Evolutionary conservation across 257 asterid species (phyloP).

Genomic region (Handroanthus guayacan): DNA sequence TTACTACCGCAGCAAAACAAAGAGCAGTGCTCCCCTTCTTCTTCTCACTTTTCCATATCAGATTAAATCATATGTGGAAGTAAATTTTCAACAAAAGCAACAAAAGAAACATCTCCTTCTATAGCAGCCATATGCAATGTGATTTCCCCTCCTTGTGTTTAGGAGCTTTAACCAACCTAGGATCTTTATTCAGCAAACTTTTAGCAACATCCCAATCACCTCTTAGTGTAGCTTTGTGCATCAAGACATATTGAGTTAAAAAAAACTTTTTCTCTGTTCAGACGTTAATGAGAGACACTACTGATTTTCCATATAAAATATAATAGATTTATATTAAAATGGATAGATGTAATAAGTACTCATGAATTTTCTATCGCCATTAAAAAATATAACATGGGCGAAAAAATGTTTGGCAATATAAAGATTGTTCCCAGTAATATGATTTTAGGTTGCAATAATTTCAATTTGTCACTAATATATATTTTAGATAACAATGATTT

Average conservation of each 20-base stretch:
- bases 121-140: constrained; percentile 30
- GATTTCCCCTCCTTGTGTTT: constrained; percentile 44
- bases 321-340: neutral
- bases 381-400: too few species aligned
- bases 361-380: too few species aligned
- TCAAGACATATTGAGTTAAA: constrained; percentile 8
- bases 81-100: constrained; percentile 17
- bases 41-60: constrained; percentile 32
- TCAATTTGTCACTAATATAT: too few species aligned
- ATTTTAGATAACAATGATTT: too few species aligned
- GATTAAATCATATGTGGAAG: neutral
- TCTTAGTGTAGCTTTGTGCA: constrained; percentile 40
- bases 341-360: neutral
- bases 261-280: constrained; percentile 22
- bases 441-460: too few species aligned
- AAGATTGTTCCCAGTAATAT: too few species aligned
- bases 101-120: constrained; percentile 27
- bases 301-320: neutral
- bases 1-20: constrained; percentile 48
- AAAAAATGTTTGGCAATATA: too few species aligned
- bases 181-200: neutral
- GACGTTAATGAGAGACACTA: neutral
- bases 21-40: constrained; percentile 43
- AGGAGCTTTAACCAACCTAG: neutral
- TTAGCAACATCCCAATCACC: constrained; percentile 42